phyloP scores from a whole-genome alignment of 2,329 filamentous ascomycete genomes.

The Curvularia lunata region DNA sequence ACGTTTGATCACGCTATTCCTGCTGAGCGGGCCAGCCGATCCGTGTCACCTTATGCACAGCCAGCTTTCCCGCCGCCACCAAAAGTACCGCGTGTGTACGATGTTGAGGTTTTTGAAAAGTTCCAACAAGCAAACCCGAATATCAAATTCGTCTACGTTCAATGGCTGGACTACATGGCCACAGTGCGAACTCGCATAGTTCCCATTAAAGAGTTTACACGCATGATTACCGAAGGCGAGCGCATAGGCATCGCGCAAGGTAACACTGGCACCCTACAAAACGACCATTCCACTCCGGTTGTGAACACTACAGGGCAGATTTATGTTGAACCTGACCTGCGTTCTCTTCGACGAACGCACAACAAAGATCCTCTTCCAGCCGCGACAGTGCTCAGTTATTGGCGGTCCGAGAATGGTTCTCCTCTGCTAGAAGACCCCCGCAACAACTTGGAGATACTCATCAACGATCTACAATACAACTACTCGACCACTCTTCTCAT shows the following conservation, averaged over 20 bases:
- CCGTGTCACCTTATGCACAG: conserved; percentile 23
- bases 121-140: conserved; percentile 60
- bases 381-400: conserved; percentile 71
- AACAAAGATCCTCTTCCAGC: conserved; percentile 58
- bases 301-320: conserved; percentile 69
- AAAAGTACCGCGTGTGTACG: conserved; percentile 41
- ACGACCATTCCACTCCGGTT: conserved; percentile 64
- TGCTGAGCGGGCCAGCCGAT: conserved; percentile 13
- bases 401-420: conserved; percentile 63
- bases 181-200: conserved; percentile 71
- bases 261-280: conserved; percentile 70
- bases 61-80: conserved; percentile 39
- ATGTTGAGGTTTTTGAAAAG: conserved; percentile 50
- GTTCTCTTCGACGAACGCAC: conserved; percentile 63
- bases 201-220: conserved; percentile 60
- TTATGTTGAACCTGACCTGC: conserved; percentile 69
- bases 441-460: conserved; percentile 52
- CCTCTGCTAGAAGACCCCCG: conserved; percentile 67
- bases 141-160: conserved; percentile 72
- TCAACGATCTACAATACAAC: conserved; percentile 59
- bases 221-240: conserved; percentile 42
- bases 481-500: conserved; percentile 66
- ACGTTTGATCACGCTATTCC: conserved; percentile 11
- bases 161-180: conserved; percentile 81
- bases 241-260: conserved; percentile 68